Evolutionary conservation across 139 green algal genomes (phyloP).

Genomic region (Haematococcus sp.): DNA sequence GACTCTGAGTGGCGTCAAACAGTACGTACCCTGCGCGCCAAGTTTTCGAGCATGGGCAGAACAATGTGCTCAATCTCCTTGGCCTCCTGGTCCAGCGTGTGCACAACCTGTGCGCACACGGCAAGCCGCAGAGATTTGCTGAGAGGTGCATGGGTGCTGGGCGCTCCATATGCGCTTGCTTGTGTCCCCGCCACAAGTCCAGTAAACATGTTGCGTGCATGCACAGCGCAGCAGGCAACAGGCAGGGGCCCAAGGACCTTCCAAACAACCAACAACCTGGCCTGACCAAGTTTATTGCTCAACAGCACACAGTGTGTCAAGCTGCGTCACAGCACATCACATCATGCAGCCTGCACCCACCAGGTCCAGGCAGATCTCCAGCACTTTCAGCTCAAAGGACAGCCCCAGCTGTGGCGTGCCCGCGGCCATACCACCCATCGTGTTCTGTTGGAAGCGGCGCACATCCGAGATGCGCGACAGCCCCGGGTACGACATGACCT

Average conservation of each 20-base stretch:
- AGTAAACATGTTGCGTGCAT: too few species aligned
- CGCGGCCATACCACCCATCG: slow-evolving; percentile 1
- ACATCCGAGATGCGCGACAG: background rate
- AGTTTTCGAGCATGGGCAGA: slow-evolving; percentile 78
- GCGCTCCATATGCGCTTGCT: too few species aligned
- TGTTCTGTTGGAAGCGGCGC: background rate
- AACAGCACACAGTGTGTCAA: too few species aligned
- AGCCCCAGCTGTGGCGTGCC: slow-evolving; percentile 14
- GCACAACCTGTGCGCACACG: slow-evolving; percentile 48
- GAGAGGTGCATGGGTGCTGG: too few species aligned
- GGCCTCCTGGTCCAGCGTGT: slow-evolving; percentile 67
- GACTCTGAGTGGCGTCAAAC: too few species aligned
- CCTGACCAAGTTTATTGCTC: too few species aligned
- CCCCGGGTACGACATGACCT: slow-evolving; percentile 15
- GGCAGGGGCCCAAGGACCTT: too few species aligned
- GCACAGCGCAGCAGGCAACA: too few species aligned
- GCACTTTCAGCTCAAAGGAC: slow-evolving; percentile 43
- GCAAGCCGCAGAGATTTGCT: too few species aligned
- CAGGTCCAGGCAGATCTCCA: slow-evolving; percentile 33
- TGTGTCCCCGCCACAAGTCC: too few species aligned
- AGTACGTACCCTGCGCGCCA: slow-evolving; percentile 71
- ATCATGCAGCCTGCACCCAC: slow-evolving; percentile 2
- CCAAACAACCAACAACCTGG: too few species aligned
- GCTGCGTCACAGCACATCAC: background rate
- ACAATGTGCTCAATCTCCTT: slow-evolving; percentile 75